Evolutionary conservation across 225 moss, liverwort and hornwort genomes (phyloP).

Genomic region (Thuidium tamariscinum): DNA sequence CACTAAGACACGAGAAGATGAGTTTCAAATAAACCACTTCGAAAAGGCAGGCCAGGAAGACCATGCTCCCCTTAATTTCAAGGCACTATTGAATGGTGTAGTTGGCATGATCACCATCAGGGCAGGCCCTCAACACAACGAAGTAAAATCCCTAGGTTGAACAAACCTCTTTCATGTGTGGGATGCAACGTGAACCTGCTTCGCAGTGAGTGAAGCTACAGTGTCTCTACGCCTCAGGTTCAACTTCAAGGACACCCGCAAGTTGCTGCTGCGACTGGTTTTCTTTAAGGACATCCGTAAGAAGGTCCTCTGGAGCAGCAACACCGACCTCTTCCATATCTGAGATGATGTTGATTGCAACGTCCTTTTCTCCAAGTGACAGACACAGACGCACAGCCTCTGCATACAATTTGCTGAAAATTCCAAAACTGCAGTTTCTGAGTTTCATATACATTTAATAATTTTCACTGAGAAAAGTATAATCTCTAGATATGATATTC

Average conservation of each 20-base stretch:
- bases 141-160: neutral
- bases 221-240: conserved; percentile 21
- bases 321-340: conserved; percentile 84
- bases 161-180: neutral
- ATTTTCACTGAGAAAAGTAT: neutral
- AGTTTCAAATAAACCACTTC: neutral
- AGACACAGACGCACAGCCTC: conserved; percentile 67
- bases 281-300: conserved; percentile 47
- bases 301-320: conserved; percentile 53
- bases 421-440: neutral
- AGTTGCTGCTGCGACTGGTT: conserved; percentile 21
- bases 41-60: neutral
- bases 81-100: neutral
- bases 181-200: neutral
- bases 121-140: neutral
- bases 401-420: conserved; percentile 82
- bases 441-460: neutral
- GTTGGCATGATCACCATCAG: neutral
- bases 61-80: neutral
- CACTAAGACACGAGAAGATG: neutral
- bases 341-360: conserved; percentile 63
- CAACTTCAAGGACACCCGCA: conserved; percentile 25
- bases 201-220: conserved; percentile 12
- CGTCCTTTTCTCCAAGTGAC: conserved; percentile 70
- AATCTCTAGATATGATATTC: neutral